Percentiles rank a stretch among this genome's conserved stretches.
Evolutionary conservation across 345 rosid species (phyloP).

Genomic region (Dimocarpus longan): DNA sequence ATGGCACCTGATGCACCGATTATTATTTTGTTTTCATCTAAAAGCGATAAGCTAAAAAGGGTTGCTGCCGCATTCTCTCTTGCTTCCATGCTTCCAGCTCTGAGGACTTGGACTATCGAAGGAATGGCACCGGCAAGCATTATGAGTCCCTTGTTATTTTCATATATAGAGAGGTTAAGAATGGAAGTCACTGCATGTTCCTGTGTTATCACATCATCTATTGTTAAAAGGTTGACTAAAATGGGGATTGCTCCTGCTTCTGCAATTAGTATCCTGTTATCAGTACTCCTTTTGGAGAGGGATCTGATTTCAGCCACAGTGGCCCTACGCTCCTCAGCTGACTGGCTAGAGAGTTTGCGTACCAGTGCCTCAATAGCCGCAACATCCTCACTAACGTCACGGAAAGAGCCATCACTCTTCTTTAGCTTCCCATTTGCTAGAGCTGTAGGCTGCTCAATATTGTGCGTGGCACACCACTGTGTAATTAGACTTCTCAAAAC

Average conservation of each 20-base stretch:
- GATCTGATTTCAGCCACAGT: slow-evolving; percentile 77
- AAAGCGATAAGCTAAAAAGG: slow-evolving; percentile 84
- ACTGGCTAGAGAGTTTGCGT: slow-evolving; percentile 59
- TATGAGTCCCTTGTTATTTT: slow-evolving; percentile 72
- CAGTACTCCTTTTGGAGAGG: slow-evolving; percentile 82
- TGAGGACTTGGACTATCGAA: slow-evolving; percentile 79
- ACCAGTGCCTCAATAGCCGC: slow-evolving; percentile 69
- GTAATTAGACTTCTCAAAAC: slow-evolving; percentile 80
- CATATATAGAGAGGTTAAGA: slow-evolving; percentile 88
- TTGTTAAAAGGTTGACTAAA: slow-evolving; percentile 61
- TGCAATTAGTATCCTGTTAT: slow-evolving; percentile 80
- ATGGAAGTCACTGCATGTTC: slow-evolving; percentile 89
- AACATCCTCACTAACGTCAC: slow-evolving; percentile 66
- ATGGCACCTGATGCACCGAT: slow-evolving; percentile 93
- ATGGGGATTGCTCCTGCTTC: slow-evolving; percentile 87
- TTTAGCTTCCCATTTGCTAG: slow-evolving; percentile 60
- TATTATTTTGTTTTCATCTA: slow-evolving; percentile 86
- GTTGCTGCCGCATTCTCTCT: slow-evolving; percentile 96
- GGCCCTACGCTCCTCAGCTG: slow-evolving; percentile 54
- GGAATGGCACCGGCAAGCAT: slow-evolving; percentile 90
- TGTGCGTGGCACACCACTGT: slow-evolving; percentile 78
- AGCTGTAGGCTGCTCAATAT: slow-evolving; percentile 71
- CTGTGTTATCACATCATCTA: slow-evolving; percentile 58
- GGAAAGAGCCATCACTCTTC: slow-evolving; percentile 65
- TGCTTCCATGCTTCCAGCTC: slow-evolving; percentile 87